Base-by-base conservation (phyloP, 129 eudicot species). In the Escallonia herrerae region DNA sequence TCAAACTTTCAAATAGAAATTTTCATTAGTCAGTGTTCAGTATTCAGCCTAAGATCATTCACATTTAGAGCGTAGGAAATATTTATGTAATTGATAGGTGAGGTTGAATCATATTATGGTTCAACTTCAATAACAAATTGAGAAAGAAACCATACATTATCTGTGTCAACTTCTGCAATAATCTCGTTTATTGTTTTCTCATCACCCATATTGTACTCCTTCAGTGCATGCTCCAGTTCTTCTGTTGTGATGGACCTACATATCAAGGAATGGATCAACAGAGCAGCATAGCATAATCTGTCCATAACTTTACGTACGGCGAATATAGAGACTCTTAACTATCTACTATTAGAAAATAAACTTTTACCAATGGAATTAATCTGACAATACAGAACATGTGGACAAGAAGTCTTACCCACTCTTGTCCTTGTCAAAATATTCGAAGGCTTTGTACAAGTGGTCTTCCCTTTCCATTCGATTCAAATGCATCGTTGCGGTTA, bases 401-500 rank as follows among this genome's bases (percentile, higher is more conserved):
- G 55, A 71, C 8, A 63, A 44, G 62, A 53, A 82, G 56, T 40
- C 71, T 48, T 60, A 93, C 96, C 98, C 98, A 76, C 98, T 93
- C 75, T 83, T 86, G 74, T 93, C 98, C 63, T 81, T 80, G 71
- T 93, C 96, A 66, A 93, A 93, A 74, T 85, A 83, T 70, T 85
- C 95, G 59, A 93, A 93, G 63, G 96, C 98, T 80, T 77, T 93
- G 86, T 79, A 88, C 54, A 93, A 70, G 76, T 85, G 98, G 66
- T 93, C 96, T 78, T 88, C 98, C 68, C 87, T 81, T 68, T 93
- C 98, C 84, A 88, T 72, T 8, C 98, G 84, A 76, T 93, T 87
- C 85, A 88, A 79, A 74, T 93, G 98, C 98, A 93, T 93, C 15
- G 98, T 93, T 50, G 98, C 96, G 49, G 96, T 83, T 58, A 93